These are phyloP conservation scores for Sclerotiophoma versabilis DNA, from an alignment of 2,329 filamentous ascomycete genomes.

Conservation along the genomic window DNA sequence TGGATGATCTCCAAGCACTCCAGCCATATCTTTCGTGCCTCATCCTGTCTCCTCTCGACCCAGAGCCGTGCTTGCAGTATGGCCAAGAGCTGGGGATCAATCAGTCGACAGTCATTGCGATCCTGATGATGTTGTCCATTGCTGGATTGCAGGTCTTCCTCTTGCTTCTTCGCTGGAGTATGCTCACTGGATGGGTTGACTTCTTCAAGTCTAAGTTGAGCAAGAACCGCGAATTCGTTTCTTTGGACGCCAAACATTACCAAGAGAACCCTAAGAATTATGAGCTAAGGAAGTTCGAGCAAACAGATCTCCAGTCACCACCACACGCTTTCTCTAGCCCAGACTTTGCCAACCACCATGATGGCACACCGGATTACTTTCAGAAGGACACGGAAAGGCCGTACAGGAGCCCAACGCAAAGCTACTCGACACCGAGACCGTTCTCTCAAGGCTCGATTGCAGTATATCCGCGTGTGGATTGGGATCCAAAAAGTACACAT, in stretches of 20 bases:
- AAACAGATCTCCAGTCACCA: constrained; percentile 33
- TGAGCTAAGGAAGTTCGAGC: constrained; percentile 47
- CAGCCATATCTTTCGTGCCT: constrained; percentile 77
- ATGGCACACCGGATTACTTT: constrained; percentile 47
- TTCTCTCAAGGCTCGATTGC: constrained; percentile 38
- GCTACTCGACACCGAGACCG: constrained; percentile 53
- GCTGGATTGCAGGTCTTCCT: constrained; percentile 87
- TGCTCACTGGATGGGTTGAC: constrained; percentile 83
- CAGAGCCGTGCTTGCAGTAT: constrained; percentile 68
- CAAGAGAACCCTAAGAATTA: constrained; percentile 42
- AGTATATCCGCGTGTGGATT: constrained; percentile 34
- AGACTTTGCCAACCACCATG: constrained; percentile 27
- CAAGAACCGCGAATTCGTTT: constrained; percentile 82
- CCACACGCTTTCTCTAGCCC: constrained; percentile 38
- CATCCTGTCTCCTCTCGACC: constrained; percentile 63
- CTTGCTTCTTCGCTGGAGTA: constrained; percentile 82
- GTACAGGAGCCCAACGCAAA: constrained; percentile 49
- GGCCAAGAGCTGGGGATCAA: constrained; percentile 71
- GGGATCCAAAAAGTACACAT: constrained; percentile 47
- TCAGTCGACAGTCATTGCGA: constrained; percentile 78
- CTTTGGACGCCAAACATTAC: constrained; percentile 72
- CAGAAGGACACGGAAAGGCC: constrained; percentile 46
- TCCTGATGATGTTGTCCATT: constrained; percentile 80
- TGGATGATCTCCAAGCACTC: constrained; percentile 64
- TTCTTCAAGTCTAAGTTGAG: constrained; percentile 60